Conservation (phyloP, 2,329 filamentous ascomycete species). For the Myrmaecium sp. region DNA sequence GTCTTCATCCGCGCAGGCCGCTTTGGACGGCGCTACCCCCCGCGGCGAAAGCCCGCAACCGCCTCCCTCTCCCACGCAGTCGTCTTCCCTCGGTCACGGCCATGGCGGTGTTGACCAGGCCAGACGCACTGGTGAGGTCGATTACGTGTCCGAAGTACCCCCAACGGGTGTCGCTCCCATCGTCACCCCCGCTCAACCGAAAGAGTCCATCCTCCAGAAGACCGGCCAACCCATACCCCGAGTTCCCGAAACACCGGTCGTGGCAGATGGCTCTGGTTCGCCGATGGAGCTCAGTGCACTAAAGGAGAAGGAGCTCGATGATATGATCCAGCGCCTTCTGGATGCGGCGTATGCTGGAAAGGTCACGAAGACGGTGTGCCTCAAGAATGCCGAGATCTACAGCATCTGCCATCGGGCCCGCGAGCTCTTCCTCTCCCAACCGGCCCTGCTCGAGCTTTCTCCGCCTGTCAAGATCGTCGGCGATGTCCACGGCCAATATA, state of each 20-base stretch:
- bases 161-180: conserved; percentile 44
- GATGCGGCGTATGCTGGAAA: conserved; percentile 94
- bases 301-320: conserved; percentile 85
- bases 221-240: conserved; percentile 54
- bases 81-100: conserved; percentile 52
- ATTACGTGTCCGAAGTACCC: conserved; percentile 82
- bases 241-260: conserved; percentile 30
- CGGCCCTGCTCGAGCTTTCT: conserved; percentile 77
- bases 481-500: conserved; percentile 93
- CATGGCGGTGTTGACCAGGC: conserved; percentile 66
- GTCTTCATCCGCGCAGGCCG: conserved; percentile 10
- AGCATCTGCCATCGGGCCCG: conserved; percentile 81
- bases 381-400: conserved; percentile 94
- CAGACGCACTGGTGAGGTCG: conserved; percentile 77
- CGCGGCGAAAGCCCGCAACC: conserved; percentile 23
- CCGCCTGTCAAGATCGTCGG: conserved; percentile 96
- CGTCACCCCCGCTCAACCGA: conserved; percentile 45
- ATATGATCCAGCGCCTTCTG: conserved; percentile 87
- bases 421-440: conserved; percentile 81
- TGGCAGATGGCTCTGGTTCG: conserved; percentile 33
- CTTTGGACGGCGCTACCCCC: conserved; percentile 7
- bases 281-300: conserved; percentile 75
- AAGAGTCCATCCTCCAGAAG: conserved; percentile 79
- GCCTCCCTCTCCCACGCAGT: conserved; percentile 79
- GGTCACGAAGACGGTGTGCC: conserved; percentile 89